Evolutionary conservation across 1,284 basidiomycete genomes (phyloP).

Genomic region (Leccinum cinnamomeum): DNA sequence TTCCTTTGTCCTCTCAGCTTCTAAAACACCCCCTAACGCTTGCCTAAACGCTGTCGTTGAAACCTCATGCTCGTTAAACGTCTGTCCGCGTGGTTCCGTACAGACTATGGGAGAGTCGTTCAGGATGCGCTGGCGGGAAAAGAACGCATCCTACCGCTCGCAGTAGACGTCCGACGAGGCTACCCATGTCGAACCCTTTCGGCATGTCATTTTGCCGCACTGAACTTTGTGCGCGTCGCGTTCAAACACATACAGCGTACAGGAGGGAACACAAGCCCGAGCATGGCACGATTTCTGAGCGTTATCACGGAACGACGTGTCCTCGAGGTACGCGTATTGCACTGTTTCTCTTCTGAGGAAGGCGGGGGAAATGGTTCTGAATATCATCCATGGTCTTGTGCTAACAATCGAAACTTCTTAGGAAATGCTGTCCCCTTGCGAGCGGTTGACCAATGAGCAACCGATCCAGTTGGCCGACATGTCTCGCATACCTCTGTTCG

Average conservation of each 20-base stretch:
- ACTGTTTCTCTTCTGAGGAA: neutral
- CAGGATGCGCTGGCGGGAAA: conserved; percentile 28
- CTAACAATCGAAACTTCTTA: conserved; percentile 11
- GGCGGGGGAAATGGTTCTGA: neutral
- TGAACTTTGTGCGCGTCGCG: conserved; percentile 33
- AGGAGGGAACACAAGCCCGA: conserved; percentile 19
- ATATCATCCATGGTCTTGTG: neutral
- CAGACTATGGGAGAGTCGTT: conserved; percentile 8
- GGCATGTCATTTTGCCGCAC: conserved; percentile 23
- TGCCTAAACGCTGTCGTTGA: neutral
- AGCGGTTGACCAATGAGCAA: conserved; percentile 9
- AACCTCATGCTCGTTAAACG: conserved; percentile 21
- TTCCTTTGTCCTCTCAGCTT: neutral
- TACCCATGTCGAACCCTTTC: conserved; percentile 11
- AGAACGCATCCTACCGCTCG: conserved; percentile 25
- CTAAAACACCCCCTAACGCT: neutral
- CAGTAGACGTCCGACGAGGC: neutral
- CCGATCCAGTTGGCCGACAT: conserved; percentile 22
- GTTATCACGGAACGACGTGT: conserved; percentile 12
- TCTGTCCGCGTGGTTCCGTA: conserved; percentile 13
- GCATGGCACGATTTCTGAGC: conserved; percentile 33
- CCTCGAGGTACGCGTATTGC: conserved; percentile 22
- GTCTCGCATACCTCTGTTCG: conserved; percentile 25
- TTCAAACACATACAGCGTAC: conserved; percentile 40
- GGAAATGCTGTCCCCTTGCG: conserved; percentile 23